Conservation (phyloP, 1,284 basidiomycete species). For the Lentinula novae-zelandiae region DNA sequence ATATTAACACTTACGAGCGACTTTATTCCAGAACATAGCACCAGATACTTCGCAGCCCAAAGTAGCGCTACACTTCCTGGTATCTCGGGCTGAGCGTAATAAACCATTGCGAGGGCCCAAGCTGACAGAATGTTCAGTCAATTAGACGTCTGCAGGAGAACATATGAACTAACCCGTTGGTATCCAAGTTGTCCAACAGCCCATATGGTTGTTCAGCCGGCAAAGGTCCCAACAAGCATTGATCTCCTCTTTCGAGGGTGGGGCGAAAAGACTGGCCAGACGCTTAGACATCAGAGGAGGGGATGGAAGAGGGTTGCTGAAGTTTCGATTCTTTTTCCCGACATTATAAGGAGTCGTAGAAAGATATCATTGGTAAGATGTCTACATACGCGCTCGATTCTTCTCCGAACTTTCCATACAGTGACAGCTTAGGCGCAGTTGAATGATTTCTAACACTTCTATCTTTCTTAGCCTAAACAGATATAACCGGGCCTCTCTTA, state of each 20-base stretch:
- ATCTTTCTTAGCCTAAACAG: not conserved
- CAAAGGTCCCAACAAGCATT: conserved; percentile 29
- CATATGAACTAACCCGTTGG: conserved; percentile 21
- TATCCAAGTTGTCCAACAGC: conserved; percentile 29
- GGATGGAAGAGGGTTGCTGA: not conserved
- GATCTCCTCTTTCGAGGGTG: conserved; percentile 14
- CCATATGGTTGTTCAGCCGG: conserved; percentile 28
- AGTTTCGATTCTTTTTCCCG: not conserved
- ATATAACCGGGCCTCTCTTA: not conserved
- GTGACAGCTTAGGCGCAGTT: not conserved
- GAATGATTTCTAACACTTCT: not conserved
- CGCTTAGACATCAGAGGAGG: not conserved
- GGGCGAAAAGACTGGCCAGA: not conserved
- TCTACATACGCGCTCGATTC: not conserved
- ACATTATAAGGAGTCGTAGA: not conserved
- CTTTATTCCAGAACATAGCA: conserved; percentile 29
- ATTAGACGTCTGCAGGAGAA: not conserved
- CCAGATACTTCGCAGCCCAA: conserved; percentile 22
- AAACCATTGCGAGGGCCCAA: conserved; percentile 28
- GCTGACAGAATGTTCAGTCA: conserved; percentile 15
- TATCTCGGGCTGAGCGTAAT: conserved; percentile 22
- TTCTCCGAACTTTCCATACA: not conserved
- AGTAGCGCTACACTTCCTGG: conserved; percentile 14
- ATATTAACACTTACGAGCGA: conserved; percentile 22
- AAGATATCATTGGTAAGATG: not conserved